Base-by-base conservation (phyloP, 225 moss, liverwort and hornwort genomes). In the Polytrichum commune region DNA sequence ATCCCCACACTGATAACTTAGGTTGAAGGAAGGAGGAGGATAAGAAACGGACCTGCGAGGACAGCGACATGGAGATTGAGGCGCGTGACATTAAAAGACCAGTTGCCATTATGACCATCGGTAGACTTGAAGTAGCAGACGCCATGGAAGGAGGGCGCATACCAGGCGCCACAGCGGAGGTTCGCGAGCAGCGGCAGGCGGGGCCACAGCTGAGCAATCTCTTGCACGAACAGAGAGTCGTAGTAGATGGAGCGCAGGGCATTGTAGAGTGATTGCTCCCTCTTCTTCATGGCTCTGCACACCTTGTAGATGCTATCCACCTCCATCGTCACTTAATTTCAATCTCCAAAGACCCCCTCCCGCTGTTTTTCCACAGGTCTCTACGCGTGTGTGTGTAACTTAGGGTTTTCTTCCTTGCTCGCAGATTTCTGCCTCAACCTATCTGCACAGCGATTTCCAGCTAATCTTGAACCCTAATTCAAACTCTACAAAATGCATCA, bases 61-160 rank as follows among this genome's bases (percentile, higher is more conserved):
- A 60, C 64, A 4, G 85, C 87, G 53, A 93, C 87, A 76, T 93
- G 93, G 22, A 88, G 83, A 66, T 96, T 96, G 82, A 96, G 80
- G 60, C 93, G 85, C 7, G 80, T 80, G 77, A 89, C 79, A 68
- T 82, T 96, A 74, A 96, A 93, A 18, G 90, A 90, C 96, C 93
- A 96, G 58, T 93, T 96, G 7, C 93, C 92, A 54, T 92, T 96
- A 80, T 96, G 96, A 25, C 96, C 96, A 72, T 96, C 96, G 7
- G 93, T 96, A 75, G 96, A 96, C 79, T 96, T 96, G 89, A 96
- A 96, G 79, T 96, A 96, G 81, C 92, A 92, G 24, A 73, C 62
- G 64, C 83, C 92, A 74, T 96, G 79, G 72, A 93, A 92, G 54
- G 74, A 57, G 3, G 84, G 32, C 33, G 80, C 78, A 23, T 92